Conservation (phyloP, 768 basidiomycete genomes). For the Cystofilobasidium capitatum region DNA sequence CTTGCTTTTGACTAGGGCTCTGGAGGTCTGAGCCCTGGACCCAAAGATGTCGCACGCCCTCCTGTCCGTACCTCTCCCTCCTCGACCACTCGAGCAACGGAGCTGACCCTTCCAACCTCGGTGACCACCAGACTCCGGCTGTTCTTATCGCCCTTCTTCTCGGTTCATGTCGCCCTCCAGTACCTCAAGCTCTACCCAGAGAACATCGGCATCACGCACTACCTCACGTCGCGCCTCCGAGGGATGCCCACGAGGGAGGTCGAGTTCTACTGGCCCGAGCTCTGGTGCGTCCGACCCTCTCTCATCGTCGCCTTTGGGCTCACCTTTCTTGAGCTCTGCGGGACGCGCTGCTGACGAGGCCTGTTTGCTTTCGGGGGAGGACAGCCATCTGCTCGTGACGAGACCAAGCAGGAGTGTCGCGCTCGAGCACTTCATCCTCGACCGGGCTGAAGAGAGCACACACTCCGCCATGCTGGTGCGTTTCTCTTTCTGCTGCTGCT, state of each 20-base stretch:
- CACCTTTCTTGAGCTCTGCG: too few species aligned
- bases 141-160: slow-evolving; percentile 89
- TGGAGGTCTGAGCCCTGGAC: not conserved
- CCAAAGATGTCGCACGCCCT: slow-evolving; percentile 1
- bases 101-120: too few species aligned
- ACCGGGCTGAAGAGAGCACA: slow-evolving; percentile 77
- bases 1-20: not conserved
- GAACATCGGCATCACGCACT: slow-evolving; percentile 83
- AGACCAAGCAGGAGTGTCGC: slow-evolving; percentile 84
- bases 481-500: not conserved
- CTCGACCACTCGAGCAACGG: too few species aligned
- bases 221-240: slow-evolving; percentile 64
- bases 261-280: slow-evolving; percentile 48
- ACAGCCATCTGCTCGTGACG: slow-evolving; percentile 86
- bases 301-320: not conserved
- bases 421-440: slow-evolving; percentile 85
- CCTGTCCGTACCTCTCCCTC: not conserved
- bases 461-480: slow-evolving; percentile 92
- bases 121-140: slow-evolving; percentile 65
- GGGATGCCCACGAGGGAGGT: slow-evolving; percentile 61
- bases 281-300: slow-evolving; percentile 37
- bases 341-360: too few species aligned
- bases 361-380: too few species aligned
- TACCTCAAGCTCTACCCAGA: slow-evolving; percentile 73
- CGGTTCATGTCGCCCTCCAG: slow-evolving; percentile 81